Evolutionary conservation across 208 protist species (phyloP), one percentile per base, ranked within the genome.

Genomic region (Acanthamoeba rhysodes): DNA sequence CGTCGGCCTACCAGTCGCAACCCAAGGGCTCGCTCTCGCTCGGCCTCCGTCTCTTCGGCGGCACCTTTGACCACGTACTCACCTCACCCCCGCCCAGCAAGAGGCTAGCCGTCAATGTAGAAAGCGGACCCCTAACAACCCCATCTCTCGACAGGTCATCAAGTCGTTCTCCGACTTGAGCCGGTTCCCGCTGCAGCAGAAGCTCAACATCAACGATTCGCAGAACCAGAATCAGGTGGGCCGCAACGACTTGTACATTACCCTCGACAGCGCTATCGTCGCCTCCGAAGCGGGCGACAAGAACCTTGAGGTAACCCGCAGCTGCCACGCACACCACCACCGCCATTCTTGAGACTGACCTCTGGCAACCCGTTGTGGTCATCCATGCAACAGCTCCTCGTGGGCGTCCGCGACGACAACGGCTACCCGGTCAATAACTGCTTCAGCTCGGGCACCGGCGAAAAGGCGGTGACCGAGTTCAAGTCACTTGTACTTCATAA

Each of bases 181-280:
- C 32, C n/a, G 32, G 24, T 95, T 68, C 64, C 91, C 91, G 10
- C 14, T 95, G n/a, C 70, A 88, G 53, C 91, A 95, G 29, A 95
- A 87, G 91, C 20, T 95, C 9, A 55, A 24, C 48, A n/a, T 87
- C n/a, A 59, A 24, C 53, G 91, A 95, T 12, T 62, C 80, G 64
- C 85, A 45, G 57, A n/a, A 16, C 41, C 32, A 68, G 57, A 32
- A 29, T 27, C 57, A 45, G 34, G 48, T 8, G 62, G 32, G 37
- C 76, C 68, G 55, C 8, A 82, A 95, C 76, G 91, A 95, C 50
- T 29, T 95, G 34, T 95, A 95, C 76, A 41, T 95, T 32, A 88
- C 37, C 29, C 91, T 95, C 22, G 91, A 95, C 34, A 95, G 91
- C 50, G 91, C 91, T 48, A 29, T 34, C 20, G 53, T 95, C 5